These are phyloP conservation scores for Rhynchosporium secalis DNA, from an alignment of 2,329 filamentous ascomycete species.

Conservation along the genomic window DNA sequence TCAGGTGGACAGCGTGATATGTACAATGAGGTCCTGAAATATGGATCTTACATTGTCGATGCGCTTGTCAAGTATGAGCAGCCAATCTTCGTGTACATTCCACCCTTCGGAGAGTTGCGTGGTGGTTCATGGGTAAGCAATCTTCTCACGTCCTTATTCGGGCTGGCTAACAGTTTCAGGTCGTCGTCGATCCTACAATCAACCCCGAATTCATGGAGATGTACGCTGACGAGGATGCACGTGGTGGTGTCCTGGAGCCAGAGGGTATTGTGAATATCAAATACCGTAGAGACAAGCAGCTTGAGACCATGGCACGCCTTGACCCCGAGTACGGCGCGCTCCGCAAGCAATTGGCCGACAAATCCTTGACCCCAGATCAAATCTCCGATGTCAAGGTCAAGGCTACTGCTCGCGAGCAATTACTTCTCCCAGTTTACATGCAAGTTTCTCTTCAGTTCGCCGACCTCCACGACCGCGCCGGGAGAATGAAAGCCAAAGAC, in stretches of 20 bases:
- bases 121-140: conserved; percentile 85
- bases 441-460: conserved; percentile 97
- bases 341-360: conserved; percentile 72
- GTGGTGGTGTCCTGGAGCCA: conserved; percentile 95
- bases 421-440: conserved; percentile 86
- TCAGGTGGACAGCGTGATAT: conserved; percentile 99
- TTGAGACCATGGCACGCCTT: conserved; percentile 94
- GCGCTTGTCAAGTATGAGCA: conserved; percentile 98
- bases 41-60: conserved; percentile 98
- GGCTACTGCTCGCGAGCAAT: conserved; percentile 82
- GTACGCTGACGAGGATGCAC: conserved; percentile 94
- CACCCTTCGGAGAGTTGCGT: conserved; percentile 92
- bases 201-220: conserved; percentile 98
- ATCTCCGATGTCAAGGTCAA: conserved; percentile 77
- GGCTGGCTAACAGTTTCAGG: conserved; percentile 48
- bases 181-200: conserved; percentile 98
- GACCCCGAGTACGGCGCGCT: conserved; percentile 82
- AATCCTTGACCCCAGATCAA: conserved; percentile 68
- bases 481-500: conserved; percentile 97
- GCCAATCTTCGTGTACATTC: conserved; percentile 98
- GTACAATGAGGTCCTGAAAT: conserved; percentile 99
- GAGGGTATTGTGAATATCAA: conserved; percentile 99
- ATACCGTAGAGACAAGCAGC: conserved; percentile 94
- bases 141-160: conserved; percentile 12
- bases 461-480: conserved; percentile 93